phyloP scores from a whole-genome alignment of 2,329 filamentous ascomycete genomes.

The Ceratocystis colombiana region DNA sequence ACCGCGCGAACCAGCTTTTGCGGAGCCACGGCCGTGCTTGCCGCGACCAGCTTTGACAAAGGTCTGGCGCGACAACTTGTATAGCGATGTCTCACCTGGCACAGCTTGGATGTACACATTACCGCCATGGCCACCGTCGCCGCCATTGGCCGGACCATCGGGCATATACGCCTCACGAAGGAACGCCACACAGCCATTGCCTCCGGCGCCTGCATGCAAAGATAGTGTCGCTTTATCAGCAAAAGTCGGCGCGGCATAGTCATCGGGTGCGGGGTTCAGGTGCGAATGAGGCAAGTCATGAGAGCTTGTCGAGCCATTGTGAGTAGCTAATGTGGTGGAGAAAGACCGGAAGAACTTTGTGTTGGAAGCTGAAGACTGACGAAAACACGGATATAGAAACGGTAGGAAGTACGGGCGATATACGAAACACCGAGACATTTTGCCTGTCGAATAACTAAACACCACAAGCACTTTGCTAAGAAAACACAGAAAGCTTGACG shows the following conservation, averaged over 20 bases:
- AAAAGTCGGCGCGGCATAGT: conserved; percentile 75
- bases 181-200: conserved; percentile 90
- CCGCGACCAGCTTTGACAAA: conserved; percentile 65
- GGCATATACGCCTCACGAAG: conserved; percentile 80
- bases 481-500: background rate
- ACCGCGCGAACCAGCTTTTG: conserved; percentile 64
- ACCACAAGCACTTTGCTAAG: background rate
- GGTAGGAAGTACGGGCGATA: conserved; percentile 35
- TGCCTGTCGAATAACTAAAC: conserved; percentile 23
- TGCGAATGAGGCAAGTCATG: conserved; percentile 41
- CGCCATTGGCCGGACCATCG: conserved; percentile 85
- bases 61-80: conserved; percentile 74
- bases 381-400: conserved; percentile 44
- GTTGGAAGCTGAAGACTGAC: conserved; percentile 13
- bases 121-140: conserved; percentile 84
- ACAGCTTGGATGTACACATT: conserved; percentile 92
- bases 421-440: conserved; percentile 38
- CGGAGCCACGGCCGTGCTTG: conserved; percentile 67
- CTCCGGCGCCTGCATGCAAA: conserved; percentile 68
- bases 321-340: conserved; percentile 5
- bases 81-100: conserved; percentile 79
- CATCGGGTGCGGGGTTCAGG: conserved; percentile 71
- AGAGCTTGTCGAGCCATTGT: conserved; percentile 31
- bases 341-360: conserved; percentile 23
- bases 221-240: conserved; percentile 74